These are phyloP conservation scores for Globisporangium nunn DNA, from an alignment of 352 stramenopile species.

Conservation along the genomic window DNA sequence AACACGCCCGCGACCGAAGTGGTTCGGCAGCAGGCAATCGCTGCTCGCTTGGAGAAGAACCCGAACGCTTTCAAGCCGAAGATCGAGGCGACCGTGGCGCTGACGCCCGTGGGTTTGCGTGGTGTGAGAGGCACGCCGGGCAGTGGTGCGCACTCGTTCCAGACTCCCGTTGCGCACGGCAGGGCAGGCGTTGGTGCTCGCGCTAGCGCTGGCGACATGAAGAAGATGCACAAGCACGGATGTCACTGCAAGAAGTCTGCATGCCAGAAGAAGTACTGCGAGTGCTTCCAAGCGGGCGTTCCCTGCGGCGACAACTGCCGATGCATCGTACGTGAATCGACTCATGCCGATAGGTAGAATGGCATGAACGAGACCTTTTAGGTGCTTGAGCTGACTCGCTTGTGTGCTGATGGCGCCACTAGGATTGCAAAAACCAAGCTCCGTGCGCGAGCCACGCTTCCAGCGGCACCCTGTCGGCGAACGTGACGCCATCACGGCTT, in stretches of 20 bases:
- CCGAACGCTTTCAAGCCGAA: conserved; percentile 95
- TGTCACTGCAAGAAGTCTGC: conserved; percentile 96
- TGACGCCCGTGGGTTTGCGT: neutral
- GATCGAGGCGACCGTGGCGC: conserved; percentile 60
- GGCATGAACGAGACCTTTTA: too few species aligned
- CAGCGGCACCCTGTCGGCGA: conserved; percentile 15
- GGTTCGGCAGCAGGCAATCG: conserved; percentile 80
- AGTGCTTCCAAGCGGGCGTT: conserved; percentile 92
- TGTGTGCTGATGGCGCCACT: neutral
- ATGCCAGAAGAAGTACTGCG: conserved; percentile 98
- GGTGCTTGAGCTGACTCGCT: neutral
- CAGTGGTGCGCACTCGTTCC: conserved; percentile 5
- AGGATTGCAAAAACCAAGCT: conserved; percentile 81
- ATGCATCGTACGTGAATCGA: conserved; percentile 61
- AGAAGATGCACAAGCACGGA: conserved; percentile 90
- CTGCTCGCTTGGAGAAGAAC: conserved; percentile 89
- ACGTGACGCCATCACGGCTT: conserved; percentile 17
- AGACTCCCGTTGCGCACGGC: conserved; percentile 15
- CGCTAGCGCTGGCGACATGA: conserved; percentile 21
- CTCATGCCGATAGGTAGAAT: too few species aligned
- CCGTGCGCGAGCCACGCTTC: conserved; percentile 33
- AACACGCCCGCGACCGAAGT: conserved; percentile 81
- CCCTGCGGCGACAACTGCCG: conserved; percentile 86
- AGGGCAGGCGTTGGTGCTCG: conserved; percentile 6
- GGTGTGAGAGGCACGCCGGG: conserved; percentile 1